Evolutionary conservation across 2,329 filamentous ascomycete genomes (phyloP).

Genomic region (Chaetomium globosum): DNA sequence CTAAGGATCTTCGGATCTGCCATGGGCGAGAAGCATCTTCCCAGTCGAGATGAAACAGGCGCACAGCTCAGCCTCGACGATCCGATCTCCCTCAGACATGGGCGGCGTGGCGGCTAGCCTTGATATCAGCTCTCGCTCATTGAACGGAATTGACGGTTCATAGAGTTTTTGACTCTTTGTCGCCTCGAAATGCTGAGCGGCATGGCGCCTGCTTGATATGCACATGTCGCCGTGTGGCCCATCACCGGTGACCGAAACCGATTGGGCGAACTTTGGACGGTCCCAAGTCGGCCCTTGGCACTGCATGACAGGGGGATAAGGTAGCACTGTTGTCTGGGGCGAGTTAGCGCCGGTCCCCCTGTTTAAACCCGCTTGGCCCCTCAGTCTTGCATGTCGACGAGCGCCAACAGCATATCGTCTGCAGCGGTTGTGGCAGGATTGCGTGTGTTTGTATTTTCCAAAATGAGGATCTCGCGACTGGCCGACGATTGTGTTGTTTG

Average conservation of each 20-base stretch:
- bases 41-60: constrained; percentile 15
- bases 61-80: constrained; percentile 10
- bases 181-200: background rate
- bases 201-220: constrained; percentile 11
- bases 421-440: background rate
- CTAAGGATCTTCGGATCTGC: constrained; percentile 14
- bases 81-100: constrained; percentile 5
- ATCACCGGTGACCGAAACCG: constrained; percentile 14
- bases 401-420: constrained; percentile 21
- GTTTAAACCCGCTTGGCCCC: constrained; percentile 20
- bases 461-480: constrained; percentile 3
- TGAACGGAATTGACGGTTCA: background rate
- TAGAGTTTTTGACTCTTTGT: background rate
- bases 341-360: constrained; percentile 9
- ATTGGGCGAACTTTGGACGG: constrained; percentile 19
- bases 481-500: background rate
- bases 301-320: constrained; percentile 24
- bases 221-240: constrained; percentile 19
- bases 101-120: background rate
- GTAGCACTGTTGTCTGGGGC: constrained; percentile 24
- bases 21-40: constrained; percentile 1
- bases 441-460: constrained; percentile 8
- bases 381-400: constrained; percentile 24
- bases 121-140: background rate
- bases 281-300: constrained; percentile 23